Conservation (phyloP, 2,329 filamentous ascomycete genomes). For the Pezicula radicicola region DNA sequence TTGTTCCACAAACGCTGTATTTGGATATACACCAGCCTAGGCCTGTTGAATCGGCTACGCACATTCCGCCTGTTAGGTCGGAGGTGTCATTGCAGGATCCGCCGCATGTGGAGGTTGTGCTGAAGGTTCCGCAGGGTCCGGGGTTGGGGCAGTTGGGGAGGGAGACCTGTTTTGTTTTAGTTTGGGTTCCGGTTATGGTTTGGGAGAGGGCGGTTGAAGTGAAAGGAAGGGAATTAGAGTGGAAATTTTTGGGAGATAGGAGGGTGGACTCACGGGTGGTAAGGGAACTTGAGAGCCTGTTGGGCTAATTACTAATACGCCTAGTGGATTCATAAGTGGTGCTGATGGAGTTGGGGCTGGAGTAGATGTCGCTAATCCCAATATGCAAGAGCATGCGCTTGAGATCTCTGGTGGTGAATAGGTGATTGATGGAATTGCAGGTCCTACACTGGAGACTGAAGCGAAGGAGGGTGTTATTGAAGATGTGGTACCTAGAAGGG, state of each 20-base stretch:
- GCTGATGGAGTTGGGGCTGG: not conserved
- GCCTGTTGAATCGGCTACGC: not conserved
- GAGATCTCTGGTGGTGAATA: not conserved
- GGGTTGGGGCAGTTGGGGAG: not conserved
- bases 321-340: too few species aligned
- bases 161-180: not conserved
- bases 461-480: not conserved
- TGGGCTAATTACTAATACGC: too few species aligned
- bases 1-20: not conserved
- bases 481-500: not conserved
- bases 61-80: not conserved
- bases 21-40: not conserved
- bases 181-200: not conserved
- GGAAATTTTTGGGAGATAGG: too few species aligned
- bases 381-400: not conserved
- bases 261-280: too few species aligned
- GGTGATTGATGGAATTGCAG: not conserved
- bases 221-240: too few species aligned
- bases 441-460: not conserved
- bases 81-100: not conserved
- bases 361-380: not conserved
- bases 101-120: not conserved
- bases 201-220: not conserved
- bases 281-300: too few species aligned
- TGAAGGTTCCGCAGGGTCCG: not conserved